A percentile compares a stretch with the other conserved stretches of the same genome.
These are phyloP conservation scores for Malus sylvestris DNA, from an alignment of 306 rosid species.

Conservation along the genomic window DNA sequence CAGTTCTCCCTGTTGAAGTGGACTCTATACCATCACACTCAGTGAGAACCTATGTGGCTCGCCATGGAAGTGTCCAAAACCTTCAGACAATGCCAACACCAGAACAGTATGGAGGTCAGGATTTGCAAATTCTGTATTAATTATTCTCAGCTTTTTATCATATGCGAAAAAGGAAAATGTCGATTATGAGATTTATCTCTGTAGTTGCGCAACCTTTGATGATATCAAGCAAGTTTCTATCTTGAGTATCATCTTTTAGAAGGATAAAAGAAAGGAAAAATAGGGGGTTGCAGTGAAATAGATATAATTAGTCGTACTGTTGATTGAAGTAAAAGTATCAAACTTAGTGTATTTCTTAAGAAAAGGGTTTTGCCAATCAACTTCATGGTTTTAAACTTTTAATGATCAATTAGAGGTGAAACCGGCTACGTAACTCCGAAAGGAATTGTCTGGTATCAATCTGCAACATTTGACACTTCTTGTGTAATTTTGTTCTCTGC, in stretches of 20 bases:
- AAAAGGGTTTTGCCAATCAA: background rate
- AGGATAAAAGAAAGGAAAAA: background rate
- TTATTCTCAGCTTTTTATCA: background rate
- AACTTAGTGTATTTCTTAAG: background rate
- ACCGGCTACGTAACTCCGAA: background rate
- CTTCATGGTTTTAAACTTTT: background rate
- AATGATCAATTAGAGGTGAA: background rate
- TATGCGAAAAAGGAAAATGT: background rate
- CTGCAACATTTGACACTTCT: background rate
- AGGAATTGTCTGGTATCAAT: background rate
- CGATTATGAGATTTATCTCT: background rate
- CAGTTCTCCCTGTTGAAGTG: slow-evolving; percentile 36
- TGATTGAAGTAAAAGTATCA: background rate
- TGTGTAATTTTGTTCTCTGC: background rate
- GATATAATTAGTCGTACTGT: background rate
- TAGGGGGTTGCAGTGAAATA: background rate
- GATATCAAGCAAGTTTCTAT: background rate
- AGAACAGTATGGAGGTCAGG: background rate
- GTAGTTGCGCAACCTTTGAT: background rate
- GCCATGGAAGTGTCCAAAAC: slow-evolving; percentile 14
- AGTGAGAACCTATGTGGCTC: slow-evolving; percentile 7
- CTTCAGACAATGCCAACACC: background rate
- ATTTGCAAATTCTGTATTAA: background rate
- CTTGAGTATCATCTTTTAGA: background rate
- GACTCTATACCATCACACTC: slow-evolving; percentile 19